A percentile compares a stretch with the other conserved stretches of the same genome.
These are phyloP conservation scores for Fusarium luffae DNA, from an alignment of 2,329 filamentous ascomycete species.

Conservation along the genomic window DNA sequence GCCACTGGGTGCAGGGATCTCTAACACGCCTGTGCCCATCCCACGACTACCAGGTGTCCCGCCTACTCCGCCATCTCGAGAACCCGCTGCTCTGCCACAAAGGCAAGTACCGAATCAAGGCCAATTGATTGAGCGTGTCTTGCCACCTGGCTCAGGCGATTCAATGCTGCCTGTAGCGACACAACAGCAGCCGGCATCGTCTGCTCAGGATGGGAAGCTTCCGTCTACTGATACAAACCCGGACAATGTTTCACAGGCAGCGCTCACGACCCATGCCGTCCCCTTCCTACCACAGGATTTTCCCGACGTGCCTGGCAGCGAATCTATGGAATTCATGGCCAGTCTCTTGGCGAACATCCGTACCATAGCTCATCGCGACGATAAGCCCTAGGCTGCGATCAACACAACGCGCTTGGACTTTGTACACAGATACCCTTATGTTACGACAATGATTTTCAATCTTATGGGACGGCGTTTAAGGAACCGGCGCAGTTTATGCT, in stretches of 20 bases:
- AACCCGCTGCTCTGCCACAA: neutral
- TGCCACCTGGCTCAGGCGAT: neutral
- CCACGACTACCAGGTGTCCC: slow-evolving; percentile 41
- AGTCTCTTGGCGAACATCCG: slow-evolving; percentile 64
- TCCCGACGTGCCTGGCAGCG: slow-evolving; percentile 56
- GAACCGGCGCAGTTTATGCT: slow-evolving; percentile 1
- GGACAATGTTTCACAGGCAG: neutral
- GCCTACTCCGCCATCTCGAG: neutral
- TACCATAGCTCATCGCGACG: slow-evolving; percentile 49
- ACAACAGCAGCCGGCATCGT: neutral
- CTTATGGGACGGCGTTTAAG: slow-evolving; percentile 31
- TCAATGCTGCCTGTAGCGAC: neutral
- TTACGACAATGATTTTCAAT: slow-evolving; percentile 2
- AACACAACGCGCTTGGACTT: neutral
- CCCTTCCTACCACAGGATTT: slow-evolving; percentile 48
- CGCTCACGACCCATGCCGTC: neutral
- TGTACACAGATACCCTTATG: slow-evolving; percentile 23
- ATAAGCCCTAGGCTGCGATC: slow-evolving; percentile 1
- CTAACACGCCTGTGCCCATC: slow-evolving; percentile 50
- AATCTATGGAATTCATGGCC: slow-evolving; percentile 63
- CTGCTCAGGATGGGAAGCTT: neutral
- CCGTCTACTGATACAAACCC: neutral
- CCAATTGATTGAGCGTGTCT: neutral
- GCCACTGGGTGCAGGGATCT: slow-evolving; percentile 13
- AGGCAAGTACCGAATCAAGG: neutral